A percentile compares a stretch with the other conserved stretches of the same genome.
Conservation (phyloP, 805 yeast species). For the Saccharomycopsis microspora region DNA sequence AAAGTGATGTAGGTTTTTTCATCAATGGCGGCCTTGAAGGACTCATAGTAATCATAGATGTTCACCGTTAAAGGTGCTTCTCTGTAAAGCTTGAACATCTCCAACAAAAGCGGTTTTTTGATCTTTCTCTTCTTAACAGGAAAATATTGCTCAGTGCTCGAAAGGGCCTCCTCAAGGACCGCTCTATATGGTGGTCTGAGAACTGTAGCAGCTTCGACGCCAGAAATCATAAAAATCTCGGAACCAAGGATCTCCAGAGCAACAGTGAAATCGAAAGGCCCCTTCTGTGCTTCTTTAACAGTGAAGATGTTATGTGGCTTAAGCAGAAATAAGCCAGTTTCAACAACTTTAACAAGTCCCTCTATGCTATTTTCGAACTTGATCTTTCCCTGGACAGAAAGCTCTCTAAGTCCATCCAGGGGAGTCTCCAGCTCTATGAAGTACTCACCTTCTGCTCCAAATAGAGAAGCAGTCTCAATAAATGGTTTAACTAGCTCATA, state of each 20-base stretch:
- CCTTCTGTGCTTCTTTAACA: not conserved
- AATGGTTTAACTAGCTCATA: too few species aligned
- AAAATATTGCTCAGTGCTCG: conserved; percentile 3
- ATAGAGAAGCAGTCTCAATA: not conserved
- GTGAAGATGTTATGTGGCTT: not conserved
- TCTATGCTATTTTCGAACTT: conserved; percentile 7
- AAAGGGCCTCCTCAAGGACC: conserved; percentile 7
- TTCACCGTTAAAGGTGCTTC: conserved; percentile 68
- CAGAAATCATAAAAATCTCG: conserved; percentile 6
- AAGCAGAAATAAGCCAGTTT: not conserved
- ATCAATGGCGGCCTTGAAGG: conserved; percentile 41
- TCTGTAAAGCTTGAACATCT: conserved; percentile 56
- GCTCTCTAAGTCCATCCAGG: conserved; percentile 7
- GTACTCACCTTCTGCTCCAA: conserved; percentile 3
- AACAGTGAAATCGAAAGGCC: not conserved
- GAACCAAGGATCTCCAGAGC: not conserved
- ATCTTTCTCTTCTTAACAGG: conserved; percentile 9
- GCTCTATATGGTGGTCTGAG: conserved; percentile 7
- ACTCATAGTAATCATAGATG: conserved; percentile 52
- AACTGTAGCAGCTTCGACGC: not conserved
- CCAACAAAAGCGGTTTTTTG: conserved; percentile 40
- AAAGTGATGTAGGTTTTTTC: conserved; percentile 13
- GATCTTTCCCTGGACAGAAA: conserved; percentile 7
- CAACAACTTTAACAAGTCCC: not conserved
- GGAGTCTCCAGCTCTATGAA: not conserved